phyloP scores from a whole-genome alignment of 139 green algal genomes.

The Yamagishiella unicocca region DNA sequence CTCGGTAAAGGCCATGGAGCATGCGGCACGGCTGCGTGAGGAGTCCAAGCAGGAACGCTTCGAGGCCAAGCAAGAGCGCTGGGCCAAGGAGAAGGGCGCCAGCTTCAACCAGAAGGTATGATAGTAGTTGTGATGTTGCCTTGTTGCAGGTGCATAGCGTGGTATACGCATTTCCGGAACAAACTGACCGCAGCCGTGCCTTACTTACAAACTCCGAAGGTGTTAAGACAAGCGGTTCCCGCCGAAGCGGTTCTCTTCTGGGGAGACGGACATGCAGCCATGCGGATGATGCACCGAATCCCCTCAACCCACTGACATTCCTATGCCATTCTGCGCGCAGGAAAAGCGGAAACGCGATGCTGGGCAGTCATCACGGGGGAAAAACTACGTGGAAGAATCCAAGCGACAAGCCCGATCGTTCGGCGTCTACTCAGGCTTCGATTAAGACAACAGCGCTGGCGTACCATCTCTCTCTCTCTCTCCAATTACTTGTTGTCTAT shows the following conservation, averaged over 20 bases:
- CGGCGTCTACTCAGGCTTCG: constrained; percentile 51
- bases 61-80: constrained; percentile 14
- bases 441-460: constrained; percentile 13
- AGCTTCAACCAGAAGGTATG: constrained; percentile 71
- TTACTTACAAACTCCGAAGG: no score
- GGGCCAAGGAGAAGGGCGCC: constrained; percentile 50
- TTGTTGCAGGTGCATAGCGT: no score
- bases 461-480: background rate
- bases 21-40: constrained; percentile 49
- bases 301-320: no score
- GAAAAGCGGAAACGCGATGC: constrained; percentile 81
- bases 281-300: no score
- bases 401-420: constrained; percentile 71
- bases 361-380: constrained; percentile 59
- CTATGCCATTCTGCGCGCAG: no score
- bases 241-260: no score
- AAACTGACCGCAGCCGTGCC: no score
- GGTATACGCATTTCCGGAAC: no score
- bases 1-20: constrained; percentile 42
- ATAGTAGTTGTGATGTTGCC: no score
- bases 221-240: no score
- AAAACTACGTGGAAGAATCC: constrained; percentile 83
- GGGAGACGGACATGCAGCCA: no score
- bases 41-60: constrained; percentile 53
- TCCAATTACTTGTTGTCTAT: no score